Conservation (phyloP, 2,329 filamentous ascomycete species). For the Colletotrichum liriopes region DNA sequence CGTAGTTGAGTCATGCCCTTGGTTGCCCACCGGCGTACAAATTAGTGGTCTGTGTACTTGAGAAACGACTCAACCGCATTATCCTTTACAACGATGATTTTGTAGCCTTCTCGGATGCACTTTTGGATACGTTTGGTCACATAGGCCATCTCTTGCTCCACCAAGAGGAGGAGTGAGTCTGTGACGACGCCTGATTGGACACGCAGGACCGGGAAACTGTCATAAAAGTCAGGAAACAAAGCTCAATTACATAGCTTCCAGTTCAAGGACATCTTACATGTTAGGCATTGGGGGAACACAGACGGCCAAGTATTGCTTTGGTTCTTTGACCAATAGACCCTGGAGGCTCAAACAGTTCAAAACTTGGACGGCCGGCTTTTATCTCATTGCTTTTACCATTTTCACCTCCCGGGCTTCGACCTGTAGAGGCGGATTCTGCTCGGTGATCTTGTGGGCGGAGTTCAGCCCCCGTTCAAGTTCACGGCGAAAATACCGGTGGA, state of each 20-base stretch:
- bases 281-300: conserved; percentile 12
- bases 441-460: not conserved
- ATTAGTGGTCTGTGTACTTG: conserved; percentile 11
- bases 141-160: not conserved
- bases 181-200: not conserved
- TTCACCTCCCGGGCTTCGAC: not conserved
- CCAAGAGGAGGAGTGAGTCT: conserved; percentile 3
- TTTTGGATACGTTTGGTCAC: conserved; percentile 11
- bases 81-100: not conserved
- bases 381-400: not conserved
- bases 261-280: not conserved
- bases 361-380: not conserved
- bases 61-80: not conserved
- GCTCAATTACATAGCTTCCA: fast-evolving
- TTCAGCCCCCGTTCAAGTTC: conserved; percentile 1
- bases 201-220: not conserved
- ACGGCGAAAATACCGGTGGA: not conserved
- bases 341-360: not conserved
- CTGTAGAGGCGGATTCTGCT: not conserved
- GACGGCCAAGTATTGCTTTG: conserved; percentile 2
- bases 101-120: not conserved
- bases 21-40: not conserved
- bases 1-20: not conserved
- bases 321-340: conserved; percentile 7
- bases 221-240: not conserved